Base-by-base conservation (phyloP, 2,329 filamentous ascomycete species). In the Trichoderma koningii region DNA sequence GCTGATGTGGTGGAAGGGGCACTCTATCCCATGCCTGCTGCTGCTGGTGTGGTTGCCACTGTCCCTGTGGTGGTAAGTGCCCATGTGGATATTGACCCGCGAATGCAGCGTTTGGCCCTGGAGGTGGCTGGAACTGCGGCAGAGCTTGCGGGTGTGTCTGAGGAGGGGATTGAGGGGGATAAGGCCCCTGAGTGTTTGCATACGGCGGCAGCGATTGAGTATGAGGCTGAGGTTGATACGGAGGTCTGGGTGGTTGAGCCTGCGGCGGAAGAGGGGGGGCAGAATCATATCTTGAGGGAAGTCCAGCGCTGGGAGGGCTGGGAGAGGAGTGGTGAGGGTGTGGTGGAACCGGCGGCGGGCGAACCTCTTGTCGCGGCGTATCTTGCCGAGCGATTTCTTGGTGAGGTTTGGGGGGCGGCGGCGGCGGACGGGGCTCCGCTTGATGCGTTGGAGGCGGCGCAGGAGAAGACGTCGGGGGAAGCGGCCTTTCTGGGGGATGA, bases 401-500 rank as follows among this genome's bases (percentile, higher is more conserved):
- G n/a, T 73, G 69, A 28, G 76, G 76, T 47, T 77, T 74, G 7
- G 77, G 74, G 67, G 79, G 71, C 76, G 88, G 88, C 0, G 86
- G 87, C 0, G 82, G 83, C 3, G 81, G 79, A 10, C 76, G 76
- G 7, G 72, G 69, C 51, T 76, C 74, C 55, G 68, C 71, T 7
- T 69, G 69, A 53, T 70, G 78, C 68, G 71, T 78, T 50, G 72
- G 80, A 60, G 71, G 65, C 52, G 73, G 76, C 34, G 71, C 74
- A 3, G 73, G 69, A 17, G 79, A 69, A n/a, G 79, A 76, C 30
- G 76, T 77, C 62, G 80, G 76, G 2, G 50, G 28, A 2, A 48
- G 30, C 52, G 81, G 78, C 66, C 89, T 79, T 71, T 89, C 88
- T 28, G 87, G 86, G 9, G 90, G 91, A 19, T 90, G 80, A 62